A percentile compares a stretch with the other conserved stretches of the same genome.
These are phyloP conservation scores for Cymbopogon citratus DNA, from an alignment of 176 grass and related monocot genomes.

Conservation along the genomic window DNA sequence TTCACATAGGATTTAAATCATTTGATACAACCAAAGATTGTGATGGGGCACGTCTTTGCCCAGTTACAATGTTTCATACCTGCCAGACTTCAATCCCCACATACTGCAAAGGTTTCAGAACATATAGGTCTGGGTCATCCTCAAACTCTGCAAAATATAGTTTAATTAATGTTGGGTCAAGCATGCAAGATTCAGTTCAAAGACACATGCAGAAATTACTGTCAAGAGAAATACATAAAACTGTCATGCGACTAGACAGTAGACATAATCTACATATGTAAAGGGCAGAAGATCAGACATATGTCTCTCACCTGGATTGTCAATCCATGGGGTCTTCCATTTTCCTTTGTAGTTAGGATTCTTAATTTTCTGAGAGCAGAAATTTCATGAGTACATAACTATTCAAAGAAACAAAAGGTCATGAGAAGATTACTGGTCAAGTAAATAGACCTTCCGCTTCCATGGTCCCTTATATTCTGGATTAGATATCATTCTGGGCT, in stretches of 20 bases:
- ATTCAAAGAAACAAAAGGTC: background rate
- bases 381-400: conserved; percentile 1
- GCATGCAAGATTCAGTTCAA: conserved; percentile 5
- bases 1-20: background rate
- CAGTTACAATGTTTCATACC: conserved; percentile 37
- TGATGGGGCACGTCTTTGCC: background rate
- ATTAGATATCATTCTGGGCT: conserved; percentile 80
- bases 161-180: background rate
- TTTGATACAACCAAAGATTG: background rate
- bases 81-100: conserved; percentile 98
- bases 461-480: conserved; percentile 84
- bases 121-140: conserved; percentile 93
- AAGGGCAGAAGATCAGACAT: background rate
- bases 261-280: conserved; percentile 16
- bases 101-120: conserved; percentile 88
- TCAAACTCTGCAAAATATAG: conserved; percentile 75
- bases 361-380: conserved; percentile 84
- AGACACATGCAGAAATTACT: background rate
- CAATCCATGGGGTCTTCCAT: conserved; percentile 99
- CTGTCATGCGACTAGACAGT: background rate
- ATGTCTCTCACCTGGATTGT: conserved; percentile 69
- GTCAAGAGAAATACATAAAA: background rate
- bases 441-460: conserved; percentile 78
- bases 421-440: background rate
- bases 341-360: conserved; percentile 98